Conservation (phyloP, 371 early-diverging fungal species). For the Coemansia sp. region DNA sequence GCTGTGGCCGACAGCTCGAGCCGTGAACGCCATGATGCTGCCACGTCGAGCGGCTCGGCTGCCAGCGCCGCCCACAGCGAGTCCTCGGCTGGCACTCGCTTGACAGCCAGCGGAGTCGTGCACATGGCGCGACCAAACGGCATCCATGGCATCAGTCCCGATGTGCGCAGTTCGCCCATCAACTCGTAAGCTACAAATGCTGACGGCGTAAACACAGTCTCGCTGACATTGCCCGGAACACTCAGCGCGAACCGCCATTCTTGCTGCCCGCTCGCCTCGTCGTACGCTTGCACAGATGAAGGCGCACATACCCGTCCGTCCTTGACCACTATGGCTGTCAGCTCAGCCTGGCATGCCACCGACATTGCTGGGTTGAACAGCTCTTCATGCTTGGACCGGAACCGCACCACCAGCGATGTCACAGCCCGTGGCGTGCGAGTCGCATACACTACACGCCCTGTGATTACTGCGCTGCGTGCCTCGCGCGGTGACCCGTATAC, state of each 20-base stretch:
- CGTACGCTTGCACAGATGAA: slow-evolving; percentile 6
- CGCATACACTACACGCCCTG: slow-evolving; percentile 32
- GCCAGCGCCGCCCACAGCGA: slow-evolving; percentile 31
- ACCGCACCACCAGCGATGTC: slow-evolving; percentile 30
- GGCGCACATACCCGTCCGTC: slow-evolving; percentile 24
- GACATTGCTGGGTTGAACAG: slow-evolving; percentile 43
- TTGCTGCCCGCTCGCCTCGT: slow-evolving; percentile 16
- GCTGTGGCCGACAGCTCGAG: slow-evolving; percentile 39
- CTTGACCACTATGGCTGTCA: slow-evolving; percentile 21
- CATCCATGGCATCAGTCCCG: slow-evolving; percentile 12
- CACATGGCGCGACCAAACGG: slow-evolving; percentile 22
- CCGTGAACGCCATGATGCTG: slow-evolving; percentile 34
- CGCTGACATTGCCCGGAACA: slow-evolving; percentile 35
- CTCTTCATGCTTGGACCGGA: slow-evolving; percentile 35
- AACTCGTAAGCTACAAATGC: slow-evolving; percentile 43
- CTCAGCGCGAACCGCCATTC: slow-evolving; percentile 43
- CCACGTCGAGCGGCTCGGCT: slow-evolving; percentile 28
- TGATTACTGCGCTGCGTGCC: slow-evolving; percentile 28
- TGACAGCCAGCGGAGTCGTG: slow-evolving; percentile 25
- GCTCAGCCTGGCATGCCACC: slow-evolving; percentile 20
- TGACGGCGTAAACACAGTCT: slow-evolving; percentile 35
- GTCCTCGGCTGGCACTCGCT: slow-evolving; percentile 32
- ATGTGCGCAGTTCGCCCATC: slow-evolving; percentile 29
- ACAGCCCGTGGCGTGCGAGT: slow-evolving; percentile 19
- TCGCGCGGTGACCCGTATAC: slow-evolving; percentile 36